These are phyloP conservation scores for Lactifluus subvellereus DNA, from an alignment of 768 basidiomycete genomes.

Conservation along the genomic window DNA sequence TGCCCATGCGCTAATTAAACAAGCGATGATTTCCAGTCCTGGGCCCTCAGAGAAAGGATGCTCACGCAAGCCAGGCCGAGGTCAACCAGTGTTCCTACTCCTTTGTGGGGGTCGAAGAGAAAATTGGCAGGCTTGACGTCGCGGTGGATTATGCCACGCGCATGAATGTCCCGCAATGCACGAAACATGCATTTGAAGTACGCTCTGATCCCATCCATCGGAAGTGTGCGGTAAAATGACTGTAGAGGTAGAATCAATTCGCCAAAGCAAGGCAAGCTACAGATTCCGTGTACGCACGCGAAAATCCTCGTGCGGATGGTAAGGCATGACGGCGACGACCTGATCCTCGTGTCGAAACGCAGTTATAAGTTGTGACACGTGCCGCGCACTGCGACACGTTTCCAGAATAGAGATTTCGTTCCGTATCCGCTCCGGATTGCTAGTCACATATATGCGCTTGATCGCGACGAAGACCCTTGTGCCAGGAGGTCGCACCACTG, in stretches of 20 bases:
- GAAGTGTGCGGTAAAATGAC: conserved; percentile 74
- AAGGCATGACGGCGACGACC: conserved; percentile 91
- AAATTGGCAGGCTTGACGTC: conserved; percentile 99
- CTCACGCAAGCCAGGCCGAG: conserved; percentile 93
- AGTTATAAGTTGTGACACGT: conserved; percentile 89
- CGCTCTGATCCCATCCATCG: conserved; percentile 69
- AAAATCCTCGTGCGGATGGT: conserved; percentile 89
- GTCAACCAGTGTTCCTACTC: conserved; percentile 84
- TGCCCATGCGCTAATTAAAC: conserved; percentile 35
- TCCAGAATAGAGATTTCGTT: conserved; percentile 93
- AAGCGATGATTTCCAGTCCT: not conserved
- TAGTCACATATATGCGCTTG: conserved; percentile 96
- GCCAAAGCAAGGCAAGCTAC: not conserved
- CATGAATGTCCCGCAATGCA: conserved; percentile 83
- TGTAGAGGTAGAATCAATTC: conserved; percentile 31
- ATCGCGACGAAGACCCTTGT: conserved; percentile 80
- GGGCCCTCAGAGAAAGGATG: not conserved
- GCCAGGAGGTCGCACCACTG: conserved; percentile 36
- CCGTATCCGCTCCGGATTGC: conserved; percentile 83
- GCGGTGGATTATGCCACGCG: conserved; percentile 84
- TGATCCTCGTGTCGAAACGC: conserved; percentile 90
- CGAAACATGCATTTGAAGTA: conserved; percentile 92
- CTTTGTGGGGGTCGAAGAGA: conserved; percentile 80
- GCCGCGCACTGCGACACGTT: conserved; percentile 75
- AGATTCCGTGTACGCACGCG: conserved; percentile 52